Evolutionary conservation across 2,329 filamentous ascomycete genomes (phyloP).

Genomic region (Sporothrix phasma): DNA sequence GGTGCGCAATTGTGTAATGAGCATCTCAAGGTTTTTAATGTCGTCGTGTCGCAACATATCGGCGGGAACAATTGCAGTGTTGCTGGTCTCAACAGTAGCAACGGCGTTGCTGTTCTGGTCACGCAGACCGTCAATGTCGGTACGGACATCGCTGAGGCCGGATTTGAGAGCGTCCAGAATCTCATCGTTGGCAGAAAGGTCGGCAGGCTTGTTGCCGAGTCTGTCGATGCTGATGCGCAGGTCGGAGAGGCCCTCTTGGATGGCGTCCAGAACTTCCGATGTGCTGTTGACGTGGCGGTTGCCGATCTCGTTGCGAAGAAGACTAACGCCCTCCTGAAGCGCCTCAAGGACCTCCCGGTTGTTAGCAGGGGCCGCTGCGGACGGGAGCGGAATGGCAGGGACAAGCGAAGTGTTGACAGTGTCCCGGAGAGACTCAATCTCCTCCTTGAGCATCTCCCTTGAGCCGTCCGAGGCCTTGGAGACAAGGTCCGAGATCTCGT

Average conservation of each 20-base stretch:
- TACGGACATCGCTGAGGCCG: constrained; percentile 65
- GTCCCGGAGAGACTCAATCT: constrained; percentile 73
- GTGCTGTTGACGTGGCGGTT: constrained; percentile 59
- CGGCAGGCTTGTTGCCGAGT: constrained; percentile 66
- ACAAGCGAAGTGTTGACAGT: constrained; percentile 62
- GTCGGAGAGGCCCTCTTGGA: constrained; percentile 78
- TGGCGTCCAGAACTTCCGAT: constrained; percentile 76
- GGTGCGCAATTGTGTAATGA: constrained; percentile 71
- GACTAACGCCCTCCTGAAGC: constrained; percentile 61
- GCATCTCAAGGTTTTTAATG: constrained; percentile 73
- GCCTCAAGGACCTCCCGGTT: constrained; percentile 61
- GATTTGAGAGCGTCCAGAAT: constrained; percentile 78
- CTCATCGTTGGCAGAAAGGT: constrained; percentile 78
- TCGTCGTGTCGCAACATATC: constrained; percentile 57
- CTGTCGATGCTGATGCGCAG: constrained; percentile 68
- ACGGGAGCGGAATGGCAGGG: constrained; percentile 40
- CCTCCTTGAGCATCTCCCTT: constrained; percentile 64
- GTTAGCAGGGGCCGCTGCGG: constrained; percentile 25
- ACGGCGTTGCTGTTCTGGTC: constrained; percentile 43
- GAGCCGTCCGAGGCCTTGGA: constrained; percentile 38
- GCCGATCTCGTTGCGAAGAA: constrained; percentile 63
- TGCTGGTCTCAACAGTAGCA: constrained; percentile 38
- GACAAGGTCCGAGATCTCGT: constrained; percentile 57
- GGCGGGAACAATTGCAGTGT: constrained; percentile 37
- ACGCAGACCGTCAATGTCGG: constrained; percentile 71